Percentiles rank a stretch among this genome's conserved stretches.
Evolutionary conservation across 495 filamentous ascomycete species (phyloP).

Genomic region (Penicillium lagena): DNA sequence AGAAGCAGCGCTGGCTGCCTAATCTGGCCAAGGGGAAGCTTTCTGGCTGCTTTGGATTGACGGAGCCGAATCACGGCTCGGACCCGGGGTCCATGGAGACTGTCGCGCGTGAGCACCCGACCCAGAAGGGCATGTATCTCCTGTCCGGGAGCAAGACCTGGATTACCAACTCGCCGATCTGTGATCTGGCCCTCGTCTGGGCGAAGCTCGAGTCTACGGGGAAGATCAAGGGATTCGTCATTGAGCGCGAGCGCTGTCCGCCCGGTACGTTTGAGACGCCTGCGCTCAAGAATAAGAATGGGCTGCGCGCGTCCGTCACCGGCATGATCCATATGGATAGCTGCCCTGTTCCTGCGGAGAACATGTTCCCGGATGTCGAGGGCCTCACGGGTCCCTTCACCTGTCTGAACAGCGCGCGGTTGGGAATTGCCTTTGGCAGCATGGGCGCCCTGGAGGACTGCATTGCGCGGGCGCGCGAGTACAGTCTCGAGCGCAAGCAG

Average conservation of each 20-base stretch:
- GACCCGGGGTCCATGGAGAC: slow-evolving; percentile 97
- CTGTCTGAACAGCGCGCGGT: slow-evolving; percentile 87
- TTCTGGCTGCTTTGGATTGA: slow-evolving; percentile 88
- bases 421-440: slow-evolving; percentile 88
- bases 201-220: slow-evolving; percentile 85
- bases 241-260: slow-evolving; percentile 76
- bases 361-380: slow-evolving; percentile 91
- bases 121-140: slow-evolving; percentile 76
- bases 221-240: slow-evolving; percentile 91
- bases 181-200: slow-evolving; percentile 89
- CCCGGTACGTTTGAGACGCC: slow-evolving; percentile 89
- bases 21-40: slow-evolving; percentile 80
- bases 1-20: slow-evolving; percentile 83
- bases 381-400: slow-evolving; percentile 85
- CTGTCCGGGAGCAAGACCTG: slow-evolving; percentile 90
- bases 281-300: slow-evolving; percentile 90
- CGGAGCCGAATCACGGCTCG: slow-evolving; percentile 95
- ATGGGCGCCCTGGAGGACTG: slow-evolving; percentile 95
- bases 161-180: slow-evolving; percentile 97
- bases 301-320: slow-evolving; percentile 85
- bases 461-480: slow-evolving; percentile 69
- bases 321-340: slow-evolving; percentile 96
- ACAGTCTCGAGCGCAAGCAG: slow-evolving; percentile 86
- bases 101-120: slow-evolving; percentile 75
- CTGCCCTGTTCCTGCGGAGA: slow-evolving; percentile 80